Percentiles rank a stretch among this genome's conserved stretches.
Conservation (phyloP, 2,329 filamentous ascomycete species). For the Colletotrichum sp. region DNA sequence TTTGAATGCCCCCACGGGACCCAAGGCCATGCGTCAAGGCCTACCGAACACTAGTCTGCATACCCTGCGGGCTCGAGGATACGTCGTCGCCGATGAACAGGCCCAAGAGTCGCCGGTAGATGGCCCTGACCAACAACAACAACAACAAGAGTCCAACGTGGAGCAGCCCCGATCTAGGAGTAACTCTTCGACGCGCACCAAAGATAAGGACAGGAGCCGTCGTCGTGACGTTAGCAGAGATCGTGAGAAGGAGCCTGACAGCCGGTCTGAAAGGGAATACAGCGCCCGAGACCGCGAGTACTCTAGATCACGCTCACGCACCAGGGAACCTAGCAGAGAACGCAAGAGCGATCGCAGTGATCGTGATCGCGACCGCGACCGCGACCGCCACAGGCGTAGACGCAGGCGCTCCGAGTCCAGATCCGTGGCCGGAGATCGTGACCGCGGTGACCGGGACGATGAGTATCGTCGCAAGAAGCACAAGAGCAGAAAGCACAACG, state of each 20-base stretch:
- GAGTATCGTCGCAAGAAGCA: constrained; percentile 56
- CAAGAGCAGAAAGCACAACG: constrained; percentile 43
- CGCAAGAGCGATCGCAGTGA: constrained; percentile 47
- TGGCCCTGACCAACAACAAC: constrained; percentile 28
- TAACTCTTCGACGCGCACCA: constrained; percentile 48
- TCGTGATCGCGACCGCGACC: constrained; percentile 26
- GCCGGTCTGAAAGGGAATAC: constrained; percentile 22
- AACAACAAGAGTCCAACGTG: constrained; percentile 30
- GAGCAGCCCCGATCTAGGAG: constrained; percentile 48
- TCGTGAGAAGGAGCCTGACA: constrained; percentile 32
- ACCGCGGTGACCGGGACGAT: constrained; percentile 49
- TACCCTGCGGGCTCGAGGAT: constrained; percentile 62
- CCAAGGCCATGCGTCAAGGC: constrained; percentile 92
- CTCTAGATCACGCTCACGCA: constrained; percentile 39
- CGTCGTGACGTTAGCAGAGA: constrained; percentile 40
- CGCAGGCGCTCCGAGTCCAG: constrained; percentile 59
- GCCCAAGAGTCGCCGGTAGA: constrained; percentile 25
- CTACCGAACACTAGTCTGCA: constrained; percentile 81
- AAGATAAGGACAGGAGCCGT: constrained; percentile 36
- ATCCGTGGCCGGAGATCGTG: constrained; percentile 40
- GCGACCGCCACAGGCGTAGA: constrained; percentile 44
- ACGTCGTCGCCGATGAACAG: constrained; percentile 47
- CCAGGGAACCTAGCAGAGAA: constrained; percentile 44
- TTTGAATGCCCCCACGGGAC: constrained; percentile 84
- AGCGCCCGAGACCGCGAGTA: constrained; percentile 24